Conservation (phyloP, 2,329 filamentous ascomycete species). For the Fusarium beomiforme region DNA sequence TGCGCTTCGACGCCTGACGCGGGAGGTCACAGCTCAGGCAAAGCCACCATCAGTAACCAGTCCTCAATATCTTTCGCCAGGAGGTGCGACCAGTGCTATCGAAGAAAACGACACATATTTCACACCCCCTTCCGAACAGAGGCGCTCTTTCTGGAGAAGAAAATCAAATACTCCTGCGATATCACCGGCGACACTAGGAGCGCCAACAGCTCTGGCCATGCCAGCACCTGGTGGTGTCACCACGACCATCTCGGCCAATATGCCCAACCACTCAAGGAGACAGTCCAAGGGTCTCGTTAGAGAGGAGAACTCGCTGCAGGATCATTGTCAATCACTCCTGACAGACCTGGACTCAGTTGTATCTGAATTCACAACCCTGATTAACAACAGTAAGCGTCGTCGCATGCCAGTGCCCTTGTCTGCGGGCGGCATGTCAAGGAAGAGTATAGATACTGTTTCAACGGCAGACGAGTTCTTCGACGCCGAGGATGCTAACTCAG, state of each 20-base stretch:
- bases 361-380: constrained; percentile 79
- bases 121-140: constrained; percentile 51
- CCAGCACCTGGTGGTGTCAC: constrained; percentile 53
- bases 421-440: constrained; percentile 55
- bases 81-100: constrained; percentile 52
- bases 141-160: constrained; percentile 89
- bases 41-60: constrained; percentile 39
- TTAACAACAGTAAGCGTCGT: constrained; percentile 82
- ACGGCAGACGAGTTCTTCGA: constrained; percentile 95
- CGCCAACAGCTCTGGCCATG: constrained; percentile 53
- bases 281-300: constrained; percentile 53
- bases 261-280: constrained; percentile 46
- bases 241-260: constrained; percentile 45
- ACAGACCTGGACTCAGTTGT: constrained; percentile 87
- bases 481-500: constrained; percentile 73
- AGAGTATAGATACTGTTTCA: constrained; percentile 82
- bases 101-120: constrained; percentile 70
- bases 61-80: constrained; percentile 54
- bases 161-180: constrained; percentile 71
- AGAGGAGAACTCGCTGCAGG: constrained; percentile 76
- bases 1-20: constrained; percentile 85
- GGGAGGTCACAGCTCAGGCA: constrained; percentile 74
- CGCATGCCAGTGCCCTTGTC: constrained; percentile 67
- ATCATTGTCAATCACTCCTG: constrained; percentile 85
- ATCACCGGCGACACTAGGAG: constrained; percentile 53